phyloP scores from a whole-genome alignment of 2,329 filamentous ascomycete species.

The Monosporascus sp. region DNA sequence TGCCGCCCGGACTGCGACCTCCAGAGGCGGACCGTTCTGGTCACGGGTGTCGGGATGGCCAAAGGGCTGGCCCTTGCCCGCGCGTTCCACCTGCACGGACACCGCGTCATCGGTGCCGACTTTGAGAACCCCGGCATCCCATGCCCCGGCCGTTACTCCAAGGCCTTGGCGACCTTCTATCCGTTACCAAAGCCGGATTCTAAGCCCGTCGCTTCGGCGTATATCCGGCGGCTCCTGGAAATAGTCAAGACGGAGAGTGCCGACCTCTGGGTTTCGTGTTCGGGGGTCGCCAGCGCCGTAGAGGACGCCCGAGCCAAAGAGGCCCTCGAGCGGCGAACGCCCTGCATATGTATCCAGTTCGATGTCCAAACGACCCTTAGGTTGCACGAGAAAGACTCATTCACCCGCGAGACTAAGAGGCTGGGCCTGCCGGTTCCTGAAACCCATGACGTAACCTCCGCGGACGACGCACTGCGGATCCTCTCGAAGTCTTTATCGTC shows the following conservation, averaged over 20 bases:
- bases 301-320: slow-evolving; percentile 64
- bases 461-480: slow-evolving; percentile 46
- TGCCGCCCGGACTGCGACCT: not conserved
- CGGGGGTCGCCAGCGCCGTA: slow-evolving; percentile 58
- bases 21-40: slow-evolving; percentile 46
- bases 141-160: slow-evolving; percentile 53
- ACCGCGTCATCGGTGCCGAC: slow-evolving; percentile 69
- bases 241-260: slow-evolving; percentile 56
- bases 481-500: slow-evolving; percentile 31
- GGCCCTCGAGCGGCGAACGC: slow-evolving; percentile 49
- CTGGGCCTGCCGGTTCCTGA: slow-evolving; percentile 50
- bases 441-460: slow-evolving; percentile 47
- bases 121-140: slow-evolving; percentile 43
- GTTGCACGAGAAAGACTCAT: slow-evolving; percentile 61
- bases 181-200: slow-evolving; percentile 27
- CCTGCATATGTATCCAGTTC: slow-evolving; percentile 60
- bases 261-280: slow-evolving; percentile 70
- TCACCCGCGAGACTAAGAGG: slow-evolving; percentile 51
- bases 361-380: slow-evolving; percentile 47
- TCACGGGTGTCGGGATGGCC: slow-evolving; percentile 68
- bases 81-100: slow-evolving; percentile 56
- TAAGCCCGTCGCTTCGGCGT: slow-evolving; percentile 33
- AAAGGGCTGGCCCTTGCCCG: slow-evolving; percentile 65
- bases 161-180: slow-evolving; percentile 50
- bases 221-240: slow-evolving; percentile 50